Percentiles rank a stretch among this genome's conserved stretches.
Evolutionary conservation across 495 filamentous ascomycete species (phyloP).

Genomic region (Podospora pseudoanserina): DNA sequence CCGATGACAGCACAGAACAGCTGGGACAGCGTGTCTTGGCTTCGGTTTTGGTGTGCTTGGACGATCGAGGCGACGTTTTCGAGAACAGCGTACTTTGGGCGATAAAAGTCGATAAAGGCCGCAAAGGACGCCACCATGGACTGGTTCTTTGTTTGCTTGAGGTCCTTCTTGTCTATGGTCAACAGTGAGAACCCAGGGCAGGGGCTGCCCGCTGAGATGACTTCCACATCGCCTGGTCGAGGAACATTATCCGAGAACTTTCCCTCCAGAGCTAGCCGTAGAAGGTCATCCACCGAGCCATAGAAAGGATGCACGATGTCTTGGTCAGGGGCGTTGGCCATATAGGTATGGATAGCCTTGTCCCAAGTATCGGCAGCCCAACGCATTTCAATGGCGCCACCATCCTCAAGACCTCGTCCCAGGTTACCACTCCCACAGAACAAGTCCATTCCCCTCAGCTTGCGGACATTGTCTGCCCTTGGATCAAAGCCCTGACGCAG

Average conservation of each 20-base stretch:
- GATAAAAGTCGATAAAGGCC: slow-evolving; percentile 67
- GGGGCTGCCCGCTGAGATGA: slow-evolving; percentile 68
- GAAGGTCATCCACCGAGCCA: slow-evolving; percentile 68
- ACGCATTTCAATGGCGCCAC: slow-evolving; percentile 57
- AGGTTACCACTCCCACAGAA: slow-evolving; percentile 74
- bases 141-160: slow-evolving; percentile 55
- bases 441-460: slow-evolving; percentile 59
- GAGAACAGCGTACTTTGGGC: slow-evolving; percentile 65
- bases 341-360: slow-evolving; percentile 64
- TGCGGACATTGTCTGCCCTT: slow-evolving; percentile 53
- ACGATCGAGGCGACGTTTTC: slow-evolving; percentile 70
- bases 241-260: slow-evolving; percentile 46
- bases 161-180: slow-evolving; percentile 49
- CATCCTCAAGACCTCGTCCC: slow-evolving; percentile 70
- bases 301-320: slow-evolving; percentile 44
- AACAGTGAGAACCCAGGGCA: slow-evolving; percentile 67
- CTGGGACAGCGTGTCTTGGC: slow-evolving; percentile 62
- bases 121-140: slow-evolving; percentile 71
- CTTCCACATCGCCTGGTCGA: slow-evolving; percentile 56
- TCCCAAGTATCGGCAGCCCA: slow-evolving; percentile 63
- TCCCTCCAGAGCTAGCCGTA: slow-evolving; percentile 52
- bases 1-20: slow-evolving; percentile 65
- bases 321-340: slow-evolving; percentile 49
- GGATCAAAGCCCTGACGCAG: slow-evolving; percentile 46
- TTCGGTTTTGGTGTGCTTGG: slow-evolving; percentile 30